A percentile compares a stretch with the other conserved stretches of the same genome.
Conservation (phyloP, 805 yeast genomes). For the Pichia nakasei region DNA sequence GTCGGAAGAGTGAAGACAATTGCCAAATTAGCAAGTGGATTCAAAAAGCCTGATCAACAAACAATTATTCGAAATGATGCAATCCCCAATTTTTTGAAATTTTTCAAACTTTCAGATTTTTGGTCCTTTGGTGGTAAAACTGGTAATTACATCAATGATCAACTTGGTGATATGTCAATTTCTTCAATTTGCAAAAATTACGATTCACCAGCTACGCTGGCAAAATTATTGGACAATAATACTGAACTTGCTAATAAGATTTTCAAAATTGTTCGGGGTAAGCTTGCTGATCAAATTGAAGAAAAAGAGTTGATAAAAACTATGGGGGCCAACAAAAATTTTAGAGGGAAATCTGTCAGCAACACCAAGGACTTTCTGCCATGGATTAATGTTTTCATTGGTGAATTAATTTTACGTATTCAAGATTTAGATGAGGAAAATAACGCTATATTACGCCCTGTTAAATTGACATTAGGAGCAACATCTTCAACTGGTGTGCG, state of each 20-base stretch:
- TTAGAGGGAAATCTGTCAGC: slow-evolving; percentile 47
- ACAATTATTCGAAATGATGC: slow-evolving; percentile 53
- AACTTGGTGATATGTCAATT: slow-evolving; percentile 34
- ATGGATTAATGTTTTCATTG: slow-evolving; percentile 80
- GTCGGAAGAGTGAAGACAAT: slow-evolving; percentile 65
- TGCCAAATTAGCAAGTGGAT: slow-evolving; percentile 84
- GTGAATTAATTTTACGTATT: slow-evolving; percentile 65
- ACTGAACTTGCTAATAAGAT: slow-evolving; percentile 44
- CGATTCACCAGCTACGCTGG: slow-evolving; percentile 29
- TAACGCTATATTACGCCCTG: slow-evolving; percentile 39
- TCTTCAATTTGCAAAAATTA: slow-evolving; percentile 43
- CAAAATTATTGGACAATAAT: slow-evolving; percentile 31
- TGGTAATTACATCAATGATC: slow-evolving; percentile 52
- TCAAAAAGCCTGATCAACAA: slow-evolving; percentile 78
- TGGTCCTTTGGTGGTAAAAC: slow-evolving; percentile 89
- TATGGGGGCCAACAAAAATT: slow-evolving; percentile 84
- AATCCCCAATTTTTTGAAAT: slow-evolving; percentile 44
- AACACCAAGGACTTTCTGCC: slow-evolving; percentile 48
- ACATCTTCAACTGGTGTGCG: slow-evolving; percentile 15
- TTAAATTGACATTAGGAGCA: slow-evolving; percentile 38
- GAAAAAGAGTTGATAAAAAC: slow-evolving; percentile 61
- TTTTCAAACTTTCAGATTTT: slow-evolving; percentile 61
- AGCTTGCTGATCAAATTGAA: slow-evolving; percentile 42
- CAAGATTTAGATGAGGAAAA: slow-evolving; percentile 66
- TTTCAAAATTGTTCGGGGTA: slow-evolving; percentile 59